Percentiles rank a stretch among this genome's conserved stretches.
These are phyloP conservation scores for Ophiostoma angusticollis DNA, from an alignment of 2,329 filamentous ascomycete species.

Conservation along the genomic window DNA sequence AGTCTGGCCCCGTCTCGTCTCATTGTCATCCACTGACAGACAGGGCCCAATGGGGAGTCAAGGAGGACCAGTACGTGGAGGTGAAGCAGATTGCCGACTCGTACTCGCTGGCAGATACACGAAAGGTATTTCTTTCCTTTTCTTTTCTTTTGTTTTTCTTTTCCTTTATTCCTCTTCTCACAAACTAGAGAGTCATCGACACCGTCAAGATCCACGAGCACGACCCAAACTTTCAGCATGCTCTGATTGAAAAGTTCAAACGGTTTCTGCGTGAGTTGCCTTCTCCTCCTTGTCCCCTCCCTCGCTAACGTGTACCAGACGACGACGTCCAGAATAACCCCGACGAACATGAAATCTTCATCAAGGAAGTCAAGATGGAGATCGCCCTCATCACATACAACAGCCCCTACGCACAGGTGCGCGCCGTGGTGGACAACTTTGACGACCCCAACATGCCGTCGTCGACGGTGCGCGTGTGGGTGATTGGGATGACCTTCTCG, in stretches of 20 bases:
- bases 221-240: slow-evolving; percentile 34
- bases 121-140: not conserved
- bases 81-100: slow-evolving; percentile 8
- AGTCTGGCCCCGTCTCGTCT: no score
- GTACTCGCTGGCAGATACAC: slow-evolving; percentile 4
- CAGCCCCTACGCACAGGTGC: slow-evolving; percentile 44
- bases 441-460: slow-evolving; percentile 36
- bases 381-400: slow-evolving; percentile 41
- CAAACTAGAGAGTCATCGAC: slow-evolving; percentile 1
- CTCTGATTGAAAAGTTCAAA: slow-evolving; percentile 27
- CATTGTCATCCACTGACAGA: no score
- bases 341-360: slow-evolving; percentile 31
- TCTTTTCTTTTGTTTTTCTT: no score
- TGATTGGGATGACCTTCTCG: slow-evolving; percentile 35
- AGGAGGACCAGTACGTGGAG: slow-evolving; percentile 6
- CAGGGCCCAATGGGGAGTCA: slow-evolving; percentile 4
- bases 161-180: no score
- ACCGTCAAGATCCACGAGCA: slow-evolving; percentile 24
- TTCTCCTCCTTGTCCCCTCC: no score
- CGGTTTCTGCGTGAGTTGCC: slow-evolving; percentile 27
- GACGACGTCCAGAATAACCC: slow-evolving; percentile 31
- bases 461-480: slow-evolving; percentile 43
- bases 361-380: slow-evolving; percentile 36
- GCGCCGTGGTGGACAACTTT: slow-evolving; percentile 43
- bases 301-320: slow-evolving; percentile 19